Conservation (phyloP, 306 rosid species). For the Medicago arabica region DNA sequence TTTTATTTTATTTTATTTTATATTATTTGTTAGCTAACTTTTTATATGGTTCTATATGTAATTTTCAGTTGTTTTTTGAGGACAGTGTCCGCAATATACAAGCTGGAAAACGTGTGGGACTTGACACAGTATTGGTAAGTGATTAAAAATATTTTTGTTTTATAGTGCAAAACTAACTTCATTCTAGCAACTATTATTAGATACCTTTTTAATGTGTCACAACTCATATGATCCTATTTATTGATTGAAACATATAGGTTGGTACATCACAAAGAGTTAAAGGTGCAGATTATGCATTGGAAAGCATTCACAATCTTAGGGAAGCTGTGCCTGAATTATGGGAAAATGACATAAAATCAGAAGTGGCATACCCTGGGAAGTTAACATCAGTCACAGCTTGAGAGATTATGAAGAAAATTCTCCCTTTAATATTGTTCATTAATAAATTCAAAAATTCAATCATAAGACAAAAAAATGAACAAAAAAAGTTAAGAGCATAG, state of each 20-base stretch:
- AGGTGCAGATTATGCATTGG: constrained; percentile 95
- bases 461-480: neutral
- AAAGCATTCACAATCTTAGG: constrained; percentile 90
- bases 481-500: constrained; percentile 16
- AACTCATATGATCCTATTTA: constrained; percentile 28
- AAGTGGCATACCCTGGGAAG: constrained; percentile 72
- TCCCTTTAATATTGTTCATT: constrained; percentile 23
- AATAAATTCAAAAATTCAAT: constrained; percentile 1
- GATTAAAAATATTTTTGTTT: constrained; percentile 8
- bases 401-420: constrained; percentile 11
- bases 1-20: neutral
- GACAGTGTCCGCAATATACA: constrained; percentile 91
- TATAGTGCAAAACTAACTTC: neutral
- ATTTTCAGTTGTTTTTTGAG: constrained; percentile 86
- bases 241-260: constrained; percentile 53
- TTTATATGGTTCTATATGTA: neutral
- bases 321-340: constrained; percentile 89
- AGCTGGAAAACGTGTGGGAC: constrained; percentile 92
- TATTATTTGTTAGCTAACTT: neutral
- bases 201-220: neutral
- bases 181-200: constrained; percentile 26
- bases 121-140: constrained; percentile 90
- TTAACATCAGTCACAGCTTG: constrained; percentile 88
- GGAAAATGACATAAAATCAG: constrained; percentile 78
- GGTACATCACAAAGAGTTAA: constrained; percentile 84